Evolutionary conservation across 1,284 basidiomycete genomes (phyloP).

Genomic region (Naganishia cerealis): DNA sequence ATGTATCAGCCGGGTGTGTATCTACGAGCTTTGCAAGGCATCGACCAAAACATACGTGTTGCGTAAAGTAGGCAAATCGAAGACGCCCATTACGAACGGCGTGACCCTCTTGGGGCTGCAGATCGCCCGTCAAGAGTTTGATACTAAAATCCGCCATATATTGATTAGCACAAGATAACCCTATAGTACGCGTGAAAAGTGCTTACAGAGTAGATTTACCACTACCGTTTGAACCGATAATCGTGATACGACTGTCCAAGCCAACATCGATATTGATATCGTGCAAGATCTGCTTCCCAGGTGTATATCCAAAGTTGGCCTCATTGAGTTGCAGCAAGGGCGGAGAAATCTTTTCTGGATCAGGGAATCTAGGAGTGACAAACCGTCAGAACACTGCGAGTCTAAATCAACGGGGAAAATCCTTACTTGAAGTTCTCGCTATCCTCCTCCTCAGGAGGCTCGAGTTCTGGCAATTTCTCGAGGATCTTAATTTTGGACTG

Average conservation of each 20-base stretch:
- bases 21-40: background rate
- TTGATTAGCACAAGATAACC: background rate
- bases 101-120: slow-evolving; percentile 76
- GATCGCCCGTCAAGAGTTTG: slow-evolving; percentile 89
- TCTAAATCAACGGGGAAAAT: background rate
- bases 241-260: slow-evolving; percentile 82
- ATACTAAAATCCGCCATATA: slow-evolving; percentile 60
- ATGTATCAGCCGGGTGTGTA: background rate
- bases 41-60: slow-evolving; percentile 61
- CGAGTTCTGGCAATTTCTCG: slow-evolving; percentile 92
- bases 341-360: slow-evolving; percentile 92
- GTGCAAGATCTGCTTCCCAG: slow-evolving; percentile 76
- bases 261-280: slow-evolving; percentile 85
- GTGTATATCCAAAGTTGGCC: slow-evolving; percentile 85
- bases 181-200: background rate
- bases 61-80: slow-evolving; percentile 90
- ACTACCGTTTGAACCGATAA: slow-evolving; percentile 72
- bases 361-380: slow-evolving; percentile 66
- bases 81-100: slow-evolving; percentile 87
- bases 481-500: slow-evolving; percentile 98
- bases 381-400: background rate
- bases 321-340: slow-evolving; percentile 92
- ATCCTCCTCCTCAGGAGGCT: slow-evolving; percentile 80
- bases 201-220: slow-evolving; percentile 56
- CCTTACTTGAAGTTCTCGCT: slow-evolving; percentile 79